These are phyloP conservation scores for Schizochytrium sp. DNA, from an alignment of 108 stramenopile species.

Conservation along the genomic window DNA sequence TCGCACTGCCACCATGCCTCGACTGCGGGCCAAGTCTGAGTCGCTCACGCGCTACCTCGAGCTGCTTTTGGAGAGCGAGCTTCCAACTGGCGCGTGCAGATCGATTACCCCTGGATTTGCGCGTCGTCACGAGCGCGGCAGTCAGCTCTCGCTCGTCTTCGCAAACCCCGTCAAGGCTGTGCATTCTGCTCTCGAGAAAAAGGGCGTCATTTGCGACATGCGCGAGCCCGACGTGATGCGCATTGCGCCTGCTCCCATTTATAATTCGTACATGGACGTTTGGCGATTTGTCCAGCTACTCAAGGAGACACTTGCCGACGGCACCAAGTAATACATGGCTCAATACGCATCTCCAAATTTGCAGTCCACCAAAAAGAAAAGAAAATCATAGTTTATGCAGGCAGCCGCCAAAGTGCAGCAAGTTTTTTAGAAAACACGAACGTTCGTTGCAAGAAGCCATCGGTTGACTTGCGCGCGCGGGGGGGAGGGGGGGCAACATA, in stretches of 20 bases:
- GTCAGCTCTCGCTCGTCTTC: slow-evolving; percentile 37
- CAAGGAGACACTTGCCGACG: not conserved
- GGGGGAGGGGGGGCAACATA: too few relatives aligned
- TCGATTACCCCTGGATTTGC: slow-evolving; percentile 23
- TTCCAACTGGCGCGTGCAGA: not conserved
- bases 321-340: not conserved
- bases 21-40: slow-evolving; percentile 28
- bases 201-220: slow-evolving; percentile 28
- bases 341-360: not conserved
- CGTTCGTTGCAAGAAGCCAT: too few relatives aligned
- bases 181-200: not conserved
- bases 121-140: slow-evolving; percentile 2
- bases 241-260: slow-evolving; percentile 42
- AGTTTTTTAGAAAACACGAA: too few relatives aligned
- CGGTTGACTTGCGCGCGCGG: too few relatives aligned
- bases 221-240: slow-evolving; percentile 37
- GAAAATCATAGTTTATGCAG: not conserved
- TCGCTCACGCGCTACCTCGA: slow-evolving; percentile 37
- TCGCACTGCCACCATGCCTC: slow-evolving; percentile 5
- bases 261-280: slow-evolving; percentile 34
- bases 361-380: not conserved
- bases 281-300: slow-evolving; percentile 11
- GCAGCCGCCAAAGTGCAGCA: too few relatives aligned
- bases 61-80: not conserved
- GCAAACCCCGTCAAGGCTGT: not conserved